Evolutionary conservation across 192 early-diverging fungal species (phyloP), one percentile per base, ranked within the genome.

Genomic region (Irineochytrium annulatum): DNA sequence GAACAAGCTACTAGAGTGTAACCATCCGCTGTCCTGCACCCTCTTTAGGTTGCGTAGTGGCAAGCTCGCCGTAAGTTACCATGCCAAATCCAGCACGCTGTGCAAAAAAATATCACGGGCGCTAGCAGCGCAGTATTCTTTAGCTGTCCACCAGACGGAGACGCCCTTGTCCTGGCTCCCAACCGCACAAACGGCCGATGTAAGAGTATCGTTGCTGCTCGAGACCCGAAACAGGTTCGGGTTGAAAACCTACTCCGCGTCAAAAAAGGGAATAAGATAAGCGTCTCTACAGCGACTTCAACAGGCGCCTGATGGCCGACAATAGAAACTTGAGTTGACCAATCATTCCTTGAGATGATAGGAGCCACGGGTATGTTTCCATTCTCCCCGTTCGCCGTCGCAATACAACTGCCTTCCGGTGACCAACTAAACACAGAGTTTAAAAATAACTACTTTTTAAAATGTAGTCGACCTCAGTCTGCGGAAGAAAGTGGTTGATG

Each of bases 371-470:
- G 89, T 43, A 87, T 76, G 30, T 72, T 70, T 24, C 85, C 86
- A 49, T 88, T 93, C 58, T 89, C 90, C 0, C 91, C 94, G 69
- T 94, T 95, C 20, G 91, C 92, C 16, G 89, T 78, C 0, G 86
- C 91, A n/a, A 98, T 77, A 63, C 83, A 88, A n/a, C 80, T 81
- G n/a, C 96, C 96, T 57, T 95, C 92, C 1, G 96, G 96, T n/a
- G 91, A 87, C 94, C 94, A 98, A 60, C 91, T 94, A 52, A 33
- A 52, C 45, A 16, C 22, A n/a, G n/a, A n/a, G n/a, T n/a, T n/a
- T n/a, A n/a, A n/a, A n/a, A n/a, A n/a, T n/a, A n/a, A 63, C 6
- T 49, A 6, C 24, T 22, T 49, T 49, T 22, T 49, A 68, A 19
- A 26, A 55, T 17, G 54, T 43, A 2, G 17, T 20, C 0, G 70